phyloP scores from a whole-genome alignment of 768 basidiomycete genomes.

The Mycena sanguinolenta region DNA sequence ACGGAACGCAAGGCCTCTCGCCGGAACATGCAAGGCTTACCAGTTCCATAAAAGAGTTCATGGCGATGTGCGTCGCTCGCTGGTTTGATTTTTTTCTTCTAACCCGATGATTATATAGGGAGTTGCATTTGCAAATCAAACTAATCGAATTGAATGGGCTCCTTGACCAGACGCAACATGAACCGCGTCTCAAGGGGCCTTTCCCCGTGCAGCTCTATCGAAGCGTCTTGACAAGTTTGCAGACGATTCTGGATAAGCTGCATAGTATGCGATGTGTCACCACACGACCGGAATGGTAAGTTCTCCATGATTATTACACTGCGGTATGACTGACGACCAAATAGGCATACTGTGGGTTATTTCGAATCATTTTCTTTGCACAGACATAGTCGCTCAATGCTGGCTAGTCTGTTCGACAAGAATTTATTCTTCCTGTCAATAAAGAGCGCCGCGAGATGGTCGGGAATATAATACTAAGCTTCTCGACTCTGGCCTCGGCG shows the following conservation, averaged over 20 bases:
- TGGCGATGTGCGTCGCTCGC: constrained; percentile 84
- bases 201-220: constrained; percentile 92
- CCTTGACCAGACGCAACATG: constrained; percentile 89
- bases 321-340: constrained; percentile 14
- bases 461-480: constrained; percentile 93
- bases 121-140: constrained; percentile 93
- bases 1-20: constrained; percentile 46
- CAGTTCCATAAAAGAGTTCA: constrained; percentile 85
- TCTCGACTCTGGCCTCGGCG: constrained; percentile 83
- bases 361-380: neutral
- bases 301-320: constrained; percentile 30
- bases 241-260: constrained; percentile 88
- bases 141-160: constrained; percentile 87
- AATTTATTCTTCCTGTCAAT: constrained; percentile 94
- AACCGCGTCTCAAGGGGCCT: constrained; percentile 95
- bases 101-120: constrained; percentile 65
- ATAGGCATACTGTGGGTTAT: constrained; percentile 78
- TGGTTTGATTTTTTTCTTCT: neutral
- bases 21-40: constrained; percentile 60
- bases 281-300: constrained; percentile 92
- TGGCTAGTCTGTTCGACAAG: constrained; percentile 78
- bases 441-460: constrained; percentile 93
- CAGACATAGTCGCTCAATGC: constrained; percentile 4
- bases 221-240: constrained; percentile 83
- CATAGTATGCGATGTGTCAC: constrained; percentile 98